A percentile compares a stretch with the other conserved stretches of the same genome.
These are phyloP conservation scores for Suillus lakei DNA, from an alignment of 768 basidiomycete genomes.

Conservation along the genomic window DNA sequence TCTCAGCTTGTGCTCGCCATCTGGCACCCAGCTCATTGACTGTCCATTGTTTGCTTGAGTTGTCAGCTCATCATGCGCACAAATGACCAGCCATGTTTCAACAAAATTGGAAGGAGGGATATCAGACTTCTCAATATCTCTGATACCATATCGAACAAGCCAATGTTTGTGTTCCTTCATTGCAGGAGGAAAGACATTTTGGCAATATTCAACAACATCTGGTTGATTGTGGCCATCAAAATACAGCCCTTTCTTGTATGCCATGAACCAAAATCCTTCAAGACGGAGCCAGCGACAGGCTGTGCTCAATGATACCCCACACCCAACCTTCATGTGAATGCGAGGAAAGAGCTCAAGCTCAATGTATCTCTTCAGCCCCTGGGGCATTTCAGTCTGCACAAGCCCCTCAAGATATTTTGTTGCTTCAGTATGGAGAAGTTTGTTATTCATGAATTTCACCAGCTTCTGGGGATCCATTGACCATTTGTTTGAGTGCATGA, in stretches of 20 bases:
- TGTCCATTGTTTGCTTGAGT: constrained; percentile 43
- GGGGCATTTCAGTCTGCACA: constrained; percentile 39
- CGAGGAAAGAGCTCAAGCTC: constrained; percentile 20
- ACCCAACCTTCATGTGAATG: constrained; percentile 9
- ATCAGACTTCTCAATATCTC: constrained; percentile 15
- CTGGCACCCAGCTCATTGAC: constrained; percentile 39
- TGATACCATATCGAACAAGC: constrained; percentile 13
- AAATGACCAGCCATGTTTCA: constrained; percentile 19
- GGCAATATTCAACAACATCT: constrained; percentile 23
- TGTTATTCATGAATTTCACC: constrained; percentile 25
- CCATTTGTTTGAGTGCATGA: constrained; percentile 38
- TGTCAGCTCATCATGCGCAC: constrained; percentile 45
- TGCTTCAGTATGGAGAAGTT: constrained; percentile 31
- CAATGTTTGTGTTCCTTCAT: constrained; percentile 25
- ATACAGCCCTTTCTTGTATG: constrained; percentile 26
- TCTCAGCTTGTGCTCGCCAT: constrained; percentile 37
- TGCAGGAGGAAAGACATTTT: constrained; percentile 24
- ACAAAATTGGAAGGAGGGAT: constrained; percentile 22
- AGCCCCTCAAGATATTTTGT: constrained; percentile 34
- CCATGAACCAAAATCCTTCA: constrained; percentile 12
- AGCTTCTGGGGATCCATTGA: constrained; percentile 39
- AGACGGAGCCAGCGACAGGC: constrained; percentile 34
- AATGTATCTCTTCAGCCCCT: constrained; percentile 38
- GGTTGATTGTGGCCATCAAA: constrained; percentile 25
- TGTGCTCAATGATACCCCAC: constrained; percentile 37